phyloP scores from a whole-genome alignment of 2,329 filamentous ascomycete species.

The Epichloe sibirici region DNA sequence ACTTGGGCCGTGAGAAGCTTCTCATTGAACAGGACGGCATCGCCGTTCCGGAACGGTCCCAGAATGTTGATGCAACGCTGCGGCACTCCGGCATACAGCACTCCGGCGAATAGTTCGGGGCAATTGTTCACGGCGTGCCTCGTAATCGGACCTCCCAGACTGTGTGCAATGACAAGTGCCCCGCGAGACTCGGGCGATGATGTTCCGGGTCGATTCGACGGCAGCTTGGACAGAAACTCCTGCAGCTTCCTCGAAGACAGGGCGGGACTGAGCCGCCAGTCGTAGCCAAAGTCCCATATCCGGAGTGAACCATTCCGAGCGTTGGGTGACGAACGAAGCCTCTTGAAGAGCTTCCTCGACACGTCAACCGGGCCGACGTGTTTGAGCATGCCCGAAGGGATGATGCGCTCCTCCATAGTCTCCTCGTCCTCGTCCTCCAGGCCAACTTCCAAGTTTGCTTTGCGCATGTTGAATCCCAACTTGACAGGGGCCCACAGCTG shows the following conservation, averaged over 20 bases:
- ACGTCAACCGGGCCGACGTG: conserved; percentile 90
- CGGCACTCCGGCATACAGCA: conserved; percentile 75
- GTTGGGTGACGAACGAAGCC: conserved; percentile 62
- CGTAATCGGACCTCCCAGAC: conserved; percentile 75
- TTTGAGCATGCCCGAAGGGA: conserved; percentile 77
- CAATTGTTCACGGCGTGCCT: conserved; percentile 76
- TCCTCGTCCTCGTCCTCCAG: conserved; percentile 73
- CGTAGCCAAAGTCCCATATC: conserved; percentile 86
- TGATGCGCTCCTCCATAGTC: conserved; percentile 69
- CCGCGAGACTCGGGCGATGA: conserved; percentile 45
- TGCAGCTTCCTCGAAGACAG: conserved; percentile 61
- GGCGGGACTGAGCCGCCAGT: conserved; percentile 81
- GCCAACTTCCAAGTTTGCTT: conserved; percentile 82
- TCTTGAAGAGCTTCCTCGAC: conserved; percentile 68
- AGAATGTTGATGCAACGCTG: conserved; percentile 85
- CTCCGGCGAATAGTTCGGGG: conserved; percentile 75
- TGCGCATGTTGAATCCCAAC: conserved; percentile 79
- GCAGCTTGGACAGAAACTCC: conserved; percentile 59
- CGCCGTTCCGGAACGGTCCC: conserved; percentile 81
- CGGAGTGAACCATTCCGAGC: conserved; percentile 57
- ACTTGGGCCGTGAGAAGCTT: conserved; percentile 85
- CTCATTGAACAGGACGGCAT: conserved; percentile 80
- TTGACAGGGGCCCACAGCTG: conserved; percentile 93
- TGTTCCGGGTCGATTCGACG: conserved; percentile 53
- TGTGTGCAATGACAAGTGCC: conserved; percentile 75